These are phyloP conservation scores for Sungouiozyma intestinalis DNA, from an alignment of 805 yeast species.

Conservation along the genomic window DNA sequence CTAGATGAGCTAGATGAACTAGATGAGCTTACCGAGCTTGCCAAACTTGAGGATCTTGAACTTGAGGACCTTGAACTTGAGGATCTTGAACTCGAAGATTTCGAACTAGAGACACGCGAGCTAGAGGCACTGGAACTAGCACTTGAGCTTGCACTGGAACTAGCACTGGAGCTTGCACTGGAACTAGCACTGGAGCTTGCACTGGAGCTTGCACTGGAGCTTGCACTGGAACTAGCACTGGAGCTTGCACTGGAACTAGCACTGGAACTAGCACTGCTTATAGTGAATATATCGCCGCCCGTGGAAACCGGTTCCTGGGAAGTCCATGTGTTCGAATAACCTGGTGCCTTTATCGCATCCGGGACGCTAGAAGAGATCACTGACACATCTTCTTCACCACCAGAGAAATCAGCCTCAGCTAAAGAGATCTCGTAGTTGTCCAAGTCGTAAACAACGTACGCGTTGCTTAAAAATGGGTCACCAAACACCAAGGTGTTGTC, in stretches of 20 bases:
- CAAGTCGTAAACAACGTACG: constrained; percentile 55
- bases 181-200: neutral
- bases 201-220: neutral
- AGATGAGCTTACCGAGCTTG: neutral
- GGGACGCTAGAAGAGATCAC: constrained; percentile 31
- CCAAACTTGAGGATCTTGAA: neutral
- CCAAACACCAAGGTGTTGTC: constrained; percentile 35
- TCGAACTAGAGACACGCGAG: too few species aligned
- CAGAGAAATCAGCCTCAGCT: constrained; percentile 35
- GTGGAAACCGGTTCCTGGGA: constrained; percentile 14
- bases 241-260: neutral
- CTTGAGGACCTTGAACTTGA: neutral
- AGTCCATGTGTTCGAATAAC: constrained; percentile 39
- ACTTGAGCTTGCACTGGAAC: too few species aligned
- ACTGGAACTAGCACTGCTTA: constrained; percentile 11
- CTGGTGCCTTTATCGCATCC: constrained; percentile 37
- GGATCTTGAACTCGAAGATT: neutral
- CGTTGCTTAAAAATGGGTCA: constrained; percentile 45
- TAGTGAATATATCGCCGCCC: constrained; percentile 25
- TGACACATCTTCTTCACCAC: constrained; percentile 15
- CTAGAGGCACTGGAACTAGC: neutral
- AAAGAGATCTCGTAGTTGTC: constrained; percentile 47
- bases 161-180: too few species aligned
- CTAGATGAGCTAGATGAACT: too few species aligned
- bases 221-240: neutral